Base-by-base conservation (phyloP, 2,329 filamentous ascomycete genomes). In the Colletotrichum phormii region DNA sequence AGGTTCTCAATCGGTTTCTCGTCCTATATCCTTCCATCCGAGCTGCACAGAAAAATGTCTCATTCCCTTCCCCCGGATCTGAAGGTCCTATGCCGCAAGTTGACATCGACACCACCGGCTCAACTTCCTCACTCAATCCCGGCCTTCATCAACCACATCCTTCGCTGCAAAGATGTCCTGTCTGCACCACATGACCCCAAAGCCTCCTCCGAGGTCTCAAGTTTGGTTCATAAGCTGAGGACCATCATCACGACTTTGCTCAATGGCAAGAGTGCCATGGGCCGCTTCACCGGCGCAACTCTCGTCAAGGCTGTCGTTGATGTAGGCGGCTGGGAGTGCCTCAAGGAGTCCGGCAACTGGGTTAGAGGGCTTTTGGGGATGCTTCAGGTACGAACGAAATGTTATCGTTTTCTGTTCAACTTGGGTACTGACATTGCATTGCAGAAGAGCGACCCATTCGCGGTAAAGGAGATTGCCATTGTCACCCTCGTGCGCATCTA, bases 401-500 rank as follows among this genome's bases (percentile, higher is more conserved):
- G 72, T 57, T 74, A 22, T 24, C 11, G 29, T 29, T 13, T 4
- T 57, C 22, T 1, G 35, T 31, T 57, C n/a, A 12, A 13, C 60
- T 58, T 74, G 18, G 75, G 60, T 46, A 42, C 78, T 82, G 68
- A 81, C 71, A 46, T 15, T 8, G 9, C 9, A 13, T 76, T 49
- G 15, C 18, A 95, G 90, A 97, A 95, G 88, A 91, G 92, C 11
- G 95, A 97, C 77, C 91, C 94, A 3, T 81, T 89, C 7, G 89
- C 92, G 4, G 91, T 91, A 42, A 97, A 97, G 80, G 93, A 93
- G 80, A 82, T 98, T 71, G 90, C 90, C 76, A 86, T 98, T 62
- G 89, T 97, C 74, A 90, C 94, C 15, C 85, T 98, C 74, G 93
- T 94, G 24, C 92, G 93, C 78, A 95, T 98, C 76, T 98, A 97